These are phyloP conservation scores for Canna indica DNA, from an alignment of 176 grass and related monocot genomes.

Conservation along the genomic window DNA sequence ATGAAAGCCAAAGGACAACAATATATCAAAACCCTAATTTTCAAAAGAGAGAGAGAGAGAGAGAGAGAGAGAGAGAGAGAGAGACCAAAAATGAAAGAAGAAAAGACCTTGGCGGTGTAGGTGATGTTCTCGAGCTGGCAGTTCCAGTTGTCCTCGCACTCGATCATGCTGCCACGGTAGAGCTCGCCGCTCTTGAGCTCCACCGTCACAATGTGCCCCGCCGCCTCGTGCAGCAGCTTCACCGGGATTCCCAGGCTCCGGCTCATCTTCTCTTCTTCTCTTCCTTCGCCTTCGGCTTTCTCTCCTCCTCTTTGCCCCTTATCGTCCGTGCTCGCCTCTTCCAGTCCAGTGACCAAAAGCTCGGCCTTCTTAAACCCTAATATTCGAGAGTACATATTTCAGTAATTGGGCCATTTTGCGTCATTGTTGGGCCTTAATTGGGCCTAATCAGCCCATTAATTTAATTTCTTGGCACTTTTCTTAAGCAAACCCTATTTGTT, in stretches of 20 bases:
- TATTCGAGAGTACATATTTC: no score
- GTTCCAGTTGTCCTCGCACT: conserved; percentile 91
- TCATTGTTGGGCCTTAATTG: no score
- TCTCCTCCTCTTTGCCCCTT: background rate
- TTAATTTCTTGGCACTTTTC: no score
- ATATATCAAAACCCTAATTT: background rate
- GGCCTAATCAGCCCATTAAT: no score
- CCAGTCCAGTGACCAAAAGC: no score
- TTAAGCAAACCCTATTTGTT: no score
- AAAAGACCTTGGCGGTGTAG: conserved; percentile 46
- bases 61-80: background rate
- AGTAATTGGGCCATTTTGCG: no score
- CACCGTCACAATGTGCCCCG: conserved; percentile 82
- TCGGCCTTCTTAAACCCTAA: no score
- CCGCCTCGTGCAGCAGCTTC: conserved; percentile 92
- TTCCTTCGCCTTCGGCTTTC: background rate
- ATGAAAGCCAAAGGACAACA: background rate
- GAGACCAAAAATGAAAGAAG: no score
- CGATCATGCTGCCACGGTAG: conserved; percentile 47
- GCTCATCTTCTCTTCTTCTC: conserved; percentile 41
- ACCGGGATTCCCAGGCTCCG: conserved; percentile 82
- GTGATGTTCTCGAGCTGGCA: conserved; percentile 67
- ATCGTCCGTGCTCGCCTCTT: no score
- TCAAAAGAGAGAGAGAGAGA: background rate
- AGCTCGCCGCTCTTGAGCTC: conserved; percentile 80